Percentiles rank a stretch among this genome's conserved stretches.
Evolutionary conservation across 2,329 filamentous ascomycete genomes (phyloP).

Genomic region (Botrytis byssoidea): DNA sequence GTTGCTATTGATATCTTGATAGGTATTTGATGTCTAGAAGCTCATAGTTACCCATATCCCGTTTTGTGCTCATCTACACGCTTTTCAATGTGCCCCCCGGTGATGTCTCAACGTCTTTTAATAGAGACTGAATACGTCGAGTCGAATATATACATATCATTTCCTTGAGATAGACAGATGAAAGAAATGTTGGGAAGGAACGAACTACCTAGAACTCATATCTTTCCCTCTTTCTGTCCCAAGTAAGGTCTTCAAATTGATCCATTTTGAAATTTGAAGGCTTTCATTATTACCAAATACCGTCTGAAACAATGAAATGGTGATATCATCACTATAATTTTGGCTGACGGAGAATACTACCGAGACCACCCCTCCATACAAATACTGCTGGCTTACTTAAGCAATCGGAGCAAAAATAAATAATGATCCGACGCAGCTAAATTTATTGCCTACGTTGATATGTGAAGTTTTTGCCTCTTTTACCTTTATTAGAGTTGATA

Average conservation of each 20-base stretch:
- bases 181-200: neutral
- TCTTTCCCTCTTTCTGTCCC: neutral
- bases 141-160: too few relatives aligned
- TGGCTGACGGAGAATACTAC: slow-evolving; percentile 2
- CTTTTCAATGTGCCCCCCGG: too few relatives aligned
- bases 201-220: neutral
- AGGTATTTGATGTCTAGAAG: too few relatives aligned
- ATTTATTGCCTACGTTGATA: neutral
- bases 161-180: neutral
- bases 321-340: neutral
- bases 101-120: too few relatives aligned
- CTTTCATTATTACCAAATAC: neutral
- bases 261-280: neutral
- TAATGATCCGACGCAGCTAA: slow-evolving; percentile 11
- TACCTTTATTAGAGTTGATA: neutral
- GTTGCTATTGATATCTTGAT: too few relatives aligned
- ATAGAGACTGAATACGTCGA: too few relatives aligned
- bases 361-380: neutral
- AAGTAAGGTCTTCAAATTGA: neutral
- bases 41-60: too few relatives aligned
- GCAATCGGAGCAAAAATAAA: slow-evolving; percentile 17
- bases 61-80: too few relatives aligned
- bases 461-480: slow-evolving; percentile 20
- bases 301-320: neutral
- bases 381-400: slow-evolving; percentile 14